phyloP scores from a whole-genome alignment of 2,329 filamentous ascomycete genomes.

The Periconia sp. region DNA sequence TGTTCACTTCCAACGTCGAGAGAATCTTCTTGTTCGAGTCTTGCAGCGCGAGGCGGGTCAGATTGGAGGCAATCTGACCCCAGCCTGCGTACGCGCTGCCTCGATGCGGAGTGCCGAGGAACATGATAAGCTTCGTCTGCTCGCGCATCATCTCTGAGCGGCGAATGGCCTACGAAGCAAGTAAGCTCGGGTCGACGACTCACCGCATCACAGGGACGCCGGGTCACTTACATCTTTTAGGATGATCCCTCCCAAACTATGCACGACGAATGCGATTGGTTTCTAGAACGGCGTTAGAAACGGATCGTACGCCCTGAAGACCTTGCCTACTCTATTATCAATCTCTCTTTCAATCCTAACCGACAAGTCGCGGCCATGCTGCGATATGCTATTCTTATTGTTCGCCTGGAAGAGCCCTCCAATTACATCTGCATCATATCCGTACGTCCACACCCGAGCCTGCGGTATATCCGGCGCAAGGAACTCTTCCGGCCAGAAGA shows the following conservation, averaged over 20 bases:
- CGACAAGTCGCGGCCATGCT: constrained; percentile 36
- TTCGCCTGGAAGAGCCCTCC: constrained; percentile 43
- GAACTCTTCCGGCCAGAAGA: constrained; percentile 47
- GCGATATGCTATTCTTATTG: constrained; percentile 47
- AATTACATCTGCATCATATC: constrained; percentile 49
- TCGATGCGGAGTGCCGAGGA: constrained; percentile 51
- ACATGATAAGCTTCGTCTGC: constrained; percentile 42
- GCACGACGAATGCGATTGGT: constrained; percentile 46
- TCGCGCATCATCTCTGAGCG: constrained; percentile 30
- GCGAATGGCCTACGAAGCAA: constrained; percentile 35
- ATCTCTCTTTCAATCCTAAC: constrained; percentile 39
- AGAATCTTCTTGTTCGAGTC: constrained; percentile 45
- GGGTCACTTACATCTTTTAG: constrained; percentile 48
- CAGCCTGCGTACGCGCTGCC: constrained; percentile 41
- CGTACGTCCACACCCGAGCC: constrained; percentile 50
- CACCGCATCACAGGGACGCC: too few relatives aligned
- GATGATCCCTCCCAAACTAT: constrained; percentile 48
- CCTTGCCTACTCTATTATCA: constrained; percentile 27
- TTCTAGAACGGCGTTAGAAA: constrained; percentile 21
- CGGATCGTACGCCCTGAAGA: too few relatives aligned
- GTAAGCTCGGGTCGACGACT: too few relatives aligned
- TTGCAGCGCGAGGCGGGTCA: constrained; percentile 38
- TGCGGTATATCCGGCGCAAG: constrained; percentile 45
- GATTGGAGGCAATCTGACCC: constrained; percentile 41
- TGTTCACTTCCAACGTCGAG: constrained; percentile 37